phyloP scores from a whole-genome alignment of 2,329 filamentous ascomycete species.

The Teratosphaeria destructans region DNA sequence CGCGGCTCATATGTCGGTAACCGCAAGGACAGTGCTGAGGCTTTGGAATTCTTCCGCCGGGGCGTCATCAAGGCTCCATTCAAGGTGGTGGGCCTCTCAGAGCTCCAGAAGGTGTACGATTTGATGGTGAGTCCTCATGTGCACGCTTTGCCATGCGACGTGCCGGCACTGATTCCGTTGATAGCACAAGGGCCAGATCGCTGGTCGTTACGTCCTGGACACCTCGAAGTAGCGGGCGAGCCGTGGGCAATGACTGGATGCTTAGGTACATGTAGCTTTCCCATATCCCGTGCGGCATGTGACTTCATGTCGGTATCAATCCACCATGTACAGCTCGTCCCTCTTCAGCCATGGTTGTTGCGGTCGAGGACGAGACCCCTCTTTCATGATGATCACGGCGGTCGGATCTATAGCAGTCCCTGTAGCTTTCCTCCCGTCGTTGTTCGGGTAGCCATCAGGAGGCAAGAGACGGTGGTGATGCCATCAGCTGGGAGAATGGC shows the following conservation, averaged over 20 bases:
- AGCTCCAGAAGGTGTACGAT: conserved; percentile 72
- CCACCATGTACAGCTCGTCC: not conserved
- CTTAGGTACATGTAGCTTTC: not conserved
- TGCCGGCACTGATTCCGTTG: not conserved
- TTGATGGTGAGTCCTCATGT: conserved; percentile 26
- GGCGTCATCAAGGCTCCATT: conserved; percentile 79
- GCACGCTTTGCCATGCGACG: conserved; percentile 27
- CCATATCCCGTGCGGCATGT: not conserved
- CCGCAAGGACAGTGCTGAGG: conserved; percentile 76
- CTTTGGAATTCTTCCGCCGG: conserved; percentile 76
- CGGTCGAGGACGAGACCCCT: no score
- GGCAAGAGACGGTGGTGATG: not conserved
- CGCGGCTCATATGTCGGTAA: conserved; percentile 92
- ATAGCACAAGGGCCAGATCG: conserved; percentile 52
- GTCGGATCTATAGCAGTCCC: not conserved
- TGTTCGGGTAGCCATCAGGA: not conserved
- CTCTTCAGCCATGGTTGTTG: no score
- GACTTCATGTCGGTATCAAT: not conserved
- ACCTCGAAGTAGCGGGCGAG: conserved; percentile 45
- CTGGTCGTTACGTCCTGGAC: conserved; percentile 68
- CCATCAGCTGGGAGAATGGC: not conserved
- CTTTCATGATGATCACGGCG: not conserved
- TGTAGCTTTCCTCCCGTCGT: not conserved
- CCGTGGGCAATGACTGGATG: not conserved
- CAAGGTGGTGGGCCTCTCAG: conserved; percentile 72